Percentiles rank a stretch among this genome's conserved stretches.
Conservation (phyloP, 2,329 filamentous ascomycete genomes). For the Apiospora malaysiana region DNA sequence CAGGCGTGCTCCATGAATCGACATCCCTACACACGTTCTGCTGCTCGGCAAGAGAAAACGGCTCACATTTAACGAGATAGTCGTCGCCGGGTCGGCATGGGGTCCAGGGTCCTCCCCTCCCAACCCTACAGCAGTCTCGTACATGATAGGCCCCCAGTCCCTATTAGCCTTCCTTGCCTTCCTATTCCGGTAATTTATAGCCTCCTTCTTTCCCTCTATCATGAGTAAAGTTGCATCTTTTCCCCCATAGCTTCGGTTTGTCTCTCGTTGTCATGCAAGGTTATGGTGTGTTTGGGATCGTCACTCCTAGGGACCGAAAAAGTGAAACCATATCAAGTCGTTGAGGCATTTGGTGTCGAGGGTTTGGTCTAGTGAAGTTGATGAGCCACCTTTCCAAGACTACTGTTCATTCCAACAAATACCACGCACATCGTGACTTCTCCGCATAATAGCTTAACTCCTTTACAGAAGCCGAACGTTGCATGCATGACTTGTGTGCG, state of each 20-base stretch:
- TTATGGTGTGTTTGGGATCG: background rate
- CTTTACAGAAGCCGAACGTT: background rate
- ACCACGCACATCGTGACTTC: background rate
- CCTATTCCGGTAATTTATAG: conserved; percentile 20
- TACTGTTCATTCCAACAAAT: background rate
- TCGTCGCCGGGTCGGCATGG: background rate
- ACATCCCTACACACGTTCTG: background rate
- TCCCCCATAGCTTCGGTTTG: background rate
- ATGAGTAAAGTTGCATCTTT: background rate
- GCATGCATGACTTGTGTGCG: background rate
- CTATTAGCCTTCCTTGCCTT: conserved; percentile 15
- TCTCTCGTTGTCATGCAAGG: background rate
- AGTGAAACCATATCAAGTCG: background rate
- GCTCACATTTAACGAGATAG: background rate
- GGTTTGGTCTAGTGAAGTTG: conserved; percentile 15
- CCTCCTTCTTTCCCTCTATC: background rate
- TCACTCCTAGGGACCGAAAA: background rate
- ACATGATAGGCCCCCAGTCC: conserved; percentile 3
- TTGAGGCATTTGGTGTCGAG: conserved; percentile 15
- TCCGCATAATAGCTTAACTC: conserved; percentile 6
- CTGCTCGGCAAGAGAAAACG: background rate
- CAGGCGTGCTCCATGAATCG: conserved; percentile 2
- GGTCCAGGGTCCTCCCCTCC: background rate
- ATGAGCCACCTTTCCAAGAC: conserved; percentile 13
- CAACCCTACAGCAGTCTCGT: background rate